Base-by-base conservation (phyloP, 2,329 filamentous ascomycete species). In the Gnomoniopsis smithogilvyi region DNA sequence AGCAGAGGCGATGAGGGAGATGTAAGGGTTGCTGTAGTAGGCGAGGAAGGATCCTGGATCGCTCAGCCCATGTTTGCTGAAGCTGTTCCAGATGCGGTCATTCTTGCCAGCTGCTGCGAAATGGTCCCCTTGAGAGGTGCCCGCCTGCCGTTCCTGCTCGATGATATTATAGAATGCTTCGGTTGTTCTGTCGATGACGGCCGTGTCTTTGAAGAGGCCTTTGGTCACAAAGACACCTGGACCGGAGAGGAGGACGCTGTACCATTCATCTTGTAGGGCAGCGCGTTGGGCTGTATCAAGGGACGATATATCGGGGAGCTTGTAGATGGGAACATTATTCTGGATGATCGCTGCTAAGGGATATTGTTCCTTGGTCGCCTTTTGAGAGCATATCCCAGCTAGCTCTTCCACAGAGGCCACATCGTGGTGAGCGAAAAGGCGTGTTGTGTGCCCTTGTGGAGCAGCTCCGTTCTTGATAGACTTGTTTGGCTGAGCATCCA, bases 1-100 rank as follows among this genome's bases (percentile, higher is more conserved):
- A 14, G 81, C 70, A 19, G 77, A 76, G 51, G 77, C 79, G 24
- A 86, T 76, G 8, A 79, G 67, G 0, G 73, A 70, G 2, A 88
- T 76, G 74, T 80, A 85, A 0, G 83, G 83, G 63, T 87, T 87
- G 4, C 81, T 76, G 69, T 84, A 87, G 74, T 88, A 87, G 7
- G 67, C 60, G 0, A 81, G 61, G 65, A 88, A 88, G 0, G 79
- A 82, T 0, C 66, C 47, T 0, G 84, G 78, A 62, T 85, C 77
- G 30, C 72, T 66, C 2, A 81, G 67, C 21, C 77, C 80, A 65
- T 87, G 85, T 66, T 88, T 88, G 62, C 79, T 79, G 69, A 87
- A 84, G 0, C 84, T 84, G 71, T 88, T 88, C 84, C 84, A 88
- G 72, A 88, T 86, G 11, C 85, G 78, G 56, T 81, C 76, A 66